phyloP scores from a whole-genome alignment of 2,329 filamentous ascomycete species.

The Coniella lustricola region DNA sequence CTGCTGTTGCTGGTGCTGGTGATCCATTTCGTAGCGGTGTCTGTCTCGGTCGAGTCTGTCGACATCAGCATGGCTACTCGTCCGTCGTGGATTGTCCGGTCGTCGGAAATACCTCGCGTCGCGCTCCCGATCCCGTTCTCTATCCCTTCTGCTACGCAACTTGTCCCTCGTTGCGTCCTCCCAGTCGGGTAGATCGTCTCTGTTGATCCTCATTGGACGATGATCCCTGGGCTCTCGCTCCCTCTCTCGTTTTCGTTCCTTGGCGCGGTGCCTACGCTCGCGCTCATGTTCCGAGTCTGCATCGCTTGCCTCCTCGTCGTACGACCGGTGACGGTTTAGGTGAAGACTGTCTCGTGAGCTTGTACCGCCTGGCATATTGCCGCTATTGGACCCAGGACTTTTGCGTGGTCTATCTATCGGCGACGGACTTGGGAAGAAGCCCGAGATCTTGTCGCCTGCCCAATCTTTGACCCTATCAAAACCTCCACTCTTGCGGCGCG shows the following conservation, averaged over 20 bases:
- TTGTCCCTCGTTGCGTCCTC: constrained; percentile 26
- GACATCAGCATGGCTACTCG: constrained; percentile 44
- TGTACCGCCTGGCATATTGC: constrained; percentile 17
- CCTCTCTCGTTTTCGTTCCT: constrained; percentile 29
- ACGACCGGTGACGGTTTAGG: constrained; percentile 35
- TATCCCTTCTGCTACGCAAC: constrained; percentile 27
- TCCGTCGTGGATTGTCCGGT: constrained; percentile 35
- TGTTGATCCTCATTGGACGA: constrained; percentile 20
- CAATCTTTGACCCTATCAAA: constrained; percentile 12
- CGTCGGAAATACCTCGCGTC: constrained; percentile 28
- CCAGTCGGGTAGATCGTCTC: constrained; percentile 23
- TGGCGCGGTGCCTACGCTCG: constrained; percentile 20
- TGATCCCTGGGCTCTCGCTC: constrained; percentile 20
- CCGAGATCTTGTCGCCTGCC: constrained; percentile 33
- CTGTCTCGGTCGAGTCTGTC: constrained; percentile 35
- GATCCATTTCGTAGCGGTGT: constrained; percentile 25
- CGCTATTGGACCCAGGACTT: constrained; percentile 25
- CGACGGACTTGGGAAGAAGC: constrained; percentile 33
- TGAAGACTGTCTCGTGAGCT: constrained; percentile 33
- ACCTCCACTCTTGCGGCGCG: constrained; percentile 4
- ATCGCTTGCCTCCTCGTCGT: constrained; percentile 31
- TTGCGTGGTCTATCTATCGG: constrained; percentile 30
- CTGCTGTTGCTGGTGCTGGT: constrained; percentile 27
- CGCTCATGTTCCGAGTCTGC: constrained; percentile 18
- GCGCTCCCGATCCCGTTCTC: constrained; percentile 24